Percentiles rank a stretch among this genome's conserved stretches.
phyloP scores from a whole-genome alignment of 1,139 yeast species.

The Diutina sp. region DNA sequence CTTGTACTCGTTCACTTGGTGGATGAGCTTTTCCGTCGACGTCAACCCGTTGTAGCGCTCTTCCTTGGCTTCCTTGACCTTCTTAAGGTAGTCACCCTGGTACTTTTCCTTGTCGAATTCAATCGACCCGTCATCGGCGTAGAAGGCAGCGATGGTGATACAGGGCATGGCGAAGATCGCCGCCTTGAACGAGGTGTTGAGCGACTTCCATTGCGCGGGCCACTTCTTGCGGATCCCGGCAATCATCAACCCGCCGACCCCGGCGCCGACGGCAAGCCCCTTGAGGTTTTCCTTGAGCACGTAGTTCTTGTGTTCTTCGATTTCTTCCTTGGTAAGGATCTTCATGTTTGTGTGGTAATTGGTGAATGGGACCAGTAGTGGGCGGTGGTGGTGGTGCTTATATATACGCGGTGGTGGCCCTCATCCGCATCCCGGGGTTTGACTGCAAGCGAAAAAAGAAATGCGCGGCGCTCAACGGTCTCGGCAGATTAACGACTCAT shows the following conservation, averaged over 20 bases:
- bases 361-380: neutral
- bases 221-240: conserved; percentile 12
- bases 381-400: neutral
- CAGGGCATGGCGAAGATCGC: conserved; percentile 52
- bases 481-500: neutral
- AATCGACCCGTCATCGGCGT: conserved; percentile 47
- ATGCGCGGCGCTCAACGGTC: neutral
- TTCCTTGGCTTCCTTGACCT: conserved; percentile 17
- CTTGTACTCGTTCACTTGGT: conserved; percentile 42
- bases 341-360: conserved; percentile 33
- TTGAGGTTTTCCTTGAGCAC: conserved; percentile 48
- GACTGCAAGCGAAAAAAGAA: neutral
- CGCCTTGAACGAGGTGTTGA: conserved; percentile 37
- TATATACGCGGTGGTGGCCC: neutral
- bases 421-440: neutral
- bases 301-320: conserved; percentile 45
- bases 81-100: conserved; percentile 14
- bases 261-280: conserved; percentile 47
- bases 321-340: conserved; percentile 52
- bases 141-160: conserved; percentile 37
- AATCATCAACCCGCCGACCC: conserved; percentile 36
- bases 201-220: conserved; percentile 10
- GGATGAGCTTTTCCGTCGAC: conserved; percentile 29
- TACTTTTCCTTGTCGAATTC: conserved; percentile 40
- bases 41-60: conserved; percentile 39